Evolutionary conservation across 768 basidiomycete genomes (phyloP), one percentile per base, ranked within the genome.

Genomic region (Russula foetens): DNA sequence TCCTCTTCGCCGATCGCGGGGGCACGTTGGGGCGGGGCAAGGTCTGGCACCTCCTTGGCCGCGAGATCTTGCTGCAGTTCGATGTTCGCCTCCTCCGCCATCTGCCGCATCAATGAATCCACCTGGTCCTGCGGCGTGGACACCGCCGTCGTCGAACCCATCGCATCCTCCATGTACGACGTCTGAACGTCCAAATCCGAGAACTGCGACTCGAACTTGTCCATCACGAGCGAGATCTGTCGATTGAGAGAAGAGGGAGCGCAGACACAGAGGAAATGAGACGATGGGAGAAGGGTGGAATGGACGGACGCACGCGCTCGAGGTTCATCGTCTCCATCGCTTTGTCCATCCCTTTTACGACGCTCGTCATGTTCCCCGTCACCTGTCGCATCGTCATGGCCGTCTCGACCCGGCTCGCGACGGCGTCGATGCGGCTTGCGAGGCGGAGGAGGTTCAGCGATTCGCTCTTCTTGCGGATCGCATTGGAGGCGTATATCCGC

Each of bases 261-360:
- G 33, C 0, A 14, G 14, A 35, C 19, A 31, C 50, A 53, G 41
- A 33, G 53, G 14, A 33, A 51, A 29, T 6, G 50, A 24, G 33
- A 26, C 24, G 28, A 50, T 39, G 46, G 29, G 33, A 35, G 35
- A 35, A 47, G 7, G 38, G 14, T 23, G n/a, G 43, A 62, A 53
- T 35, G 41, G 17, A 46, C 11, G 28, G 23, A 76, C 85, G 70
- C 69, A 97, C 96, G 71, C 88, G 81, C 68, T 99, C 97, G 58
- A 98, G 82, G 77, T 99, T 98, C 97, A 99, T 99, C 74, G 80
- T 89, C 67, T 97, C 90, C 97, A 99, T 98, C 4, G 97, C 97
- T 71, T 88, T 91, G 72, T 99, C 97, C 97, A 99, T 98, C 35
- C 94, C 95, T 68, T 85, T 86, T 47, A 99, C 97, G 3, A 98